These are phyloP conservation scores for Cyclotella cryptica DNA, from an alignment of 108 stramenopile genomes.

Conservation along the genomic window DNA sequence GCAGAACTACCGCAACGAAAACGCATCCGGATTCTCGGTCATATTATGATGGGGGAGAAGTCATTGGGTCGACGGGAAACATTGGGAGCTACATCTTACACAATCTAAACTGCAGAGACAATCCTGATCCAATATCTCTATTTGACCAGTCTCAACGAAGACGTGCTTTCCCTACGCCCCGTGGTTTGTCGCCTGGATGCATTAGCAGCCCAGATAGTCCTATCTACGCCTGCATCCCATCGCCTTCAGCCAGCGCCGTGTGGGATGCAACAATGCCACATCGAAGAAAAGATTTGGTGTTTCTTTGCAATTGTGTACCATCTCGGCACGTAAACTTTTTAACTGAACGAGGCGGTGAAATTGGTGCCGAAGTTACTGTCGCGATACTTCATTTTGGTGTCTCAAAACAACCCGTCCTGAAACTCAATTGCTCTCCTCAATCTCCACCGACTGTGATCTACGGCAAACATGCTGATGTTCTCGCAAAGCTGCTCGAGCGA, in stretches of 20 bases:
- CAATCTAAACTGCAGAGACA: constrained; percentile 19
- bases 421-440: constrained; percentile 45
- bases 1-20: not conserved
- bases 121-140: not conserved
- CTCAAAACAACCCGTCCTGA: constrained; percentile 35
- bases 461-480: constrained; percentile 60
- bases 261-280: constrained; percentile 51
- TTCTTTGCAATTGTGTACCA: constrained; percentile 65
- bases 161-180: constrained; percentile 48
- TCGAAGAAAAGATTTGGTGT: constrained; percentile 69
- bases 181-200: constrained; percentile 68
- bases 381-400: constrained; percentile 46
- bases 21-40: not conserved
- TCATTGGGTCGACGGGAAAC: constrained; percentile 47
- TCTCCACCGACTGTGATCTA: constrained; percentile 70
- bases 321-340: constrained; percentile 36
- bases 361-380: constrained; percentile 27
- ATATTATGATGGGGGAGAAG: constrained; percentile 43
- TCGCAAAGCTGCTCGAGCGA: constrained; percentile 40
- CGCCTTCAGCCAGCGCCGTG: constrained; percentile 51
- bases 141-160: constrained; percentile 17
- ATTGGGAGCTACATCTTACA: constrained; percentile 47
- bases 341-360: constrained; percentile 6
- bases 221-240: constrained; percentile 65
- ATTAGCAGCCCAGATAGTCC: constrained; percentile 46